phyloP scores from a whole-genome alignment of 2,329 filamentous ascomycete genomes.

The Trichoderma gracile region DNA sequence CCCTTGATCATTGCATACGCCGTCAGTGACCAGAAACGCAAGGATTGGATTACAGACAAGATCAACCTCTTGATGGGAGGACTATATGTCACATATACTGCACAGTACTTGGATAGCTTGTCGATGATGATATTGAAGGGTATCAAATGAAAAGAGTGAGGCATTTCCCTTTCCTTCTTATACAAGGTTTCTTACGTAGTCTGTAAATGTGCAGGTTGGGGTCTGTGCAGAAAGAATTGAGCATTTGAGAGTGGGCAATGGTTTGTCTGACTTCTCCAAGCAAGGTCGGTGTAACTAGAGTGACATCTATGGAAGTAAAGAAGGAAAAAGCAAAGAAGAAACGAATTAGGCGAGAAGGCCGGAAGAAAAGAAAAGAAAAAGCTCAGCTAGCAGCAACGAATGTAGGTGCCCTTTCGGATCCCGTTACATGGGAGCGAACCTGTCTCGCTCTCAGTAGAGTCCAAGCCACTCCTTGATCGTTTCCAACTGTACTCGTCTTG shows the following conservation, averaged over 20 bases:
- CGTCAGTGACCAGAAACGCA: background rate
- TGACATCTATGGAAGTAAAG: background rate
- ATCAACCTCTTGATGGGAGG: background rate
- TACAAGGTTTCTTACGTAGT: background rate
- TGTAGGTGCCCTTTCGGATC: background rate
- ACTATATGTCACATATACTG: background rate
- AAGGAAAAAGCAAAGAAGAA: background rate
- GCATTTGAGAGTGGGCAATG: background rate
- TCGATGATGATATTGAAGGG: background rate
- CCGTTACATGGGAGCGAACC: background rate
- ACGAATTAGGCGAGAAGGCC: background rate
- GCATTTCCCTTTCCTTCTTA: background rate
- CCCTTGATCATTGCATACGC: background rate
- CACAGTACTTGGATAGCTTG: background rate
- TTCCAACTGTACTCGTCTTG: background rate
- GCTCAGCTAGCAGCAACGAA: too few relatives aligned
- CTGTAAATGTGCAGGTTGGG: background rate
- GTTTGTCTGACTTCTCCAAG: too few relatives aligned
- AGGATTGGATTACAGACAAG: background rate
- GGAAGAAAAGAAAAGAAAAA: too few relatives aligned
- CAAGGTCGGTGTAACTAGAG: background rate
- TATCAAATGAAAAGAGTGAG: background rate
- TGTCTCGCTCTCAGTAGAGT: background rate
- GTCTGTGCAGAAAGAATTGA: background rate
- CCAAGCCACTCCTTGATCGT: constrained; percentile 1